Evolutionary conservation across 2,329 filamentous ascomycete species (phyloP), one percentile per base, ranked within the genome.

Genomic region (Epichloe sp.): DNA sequence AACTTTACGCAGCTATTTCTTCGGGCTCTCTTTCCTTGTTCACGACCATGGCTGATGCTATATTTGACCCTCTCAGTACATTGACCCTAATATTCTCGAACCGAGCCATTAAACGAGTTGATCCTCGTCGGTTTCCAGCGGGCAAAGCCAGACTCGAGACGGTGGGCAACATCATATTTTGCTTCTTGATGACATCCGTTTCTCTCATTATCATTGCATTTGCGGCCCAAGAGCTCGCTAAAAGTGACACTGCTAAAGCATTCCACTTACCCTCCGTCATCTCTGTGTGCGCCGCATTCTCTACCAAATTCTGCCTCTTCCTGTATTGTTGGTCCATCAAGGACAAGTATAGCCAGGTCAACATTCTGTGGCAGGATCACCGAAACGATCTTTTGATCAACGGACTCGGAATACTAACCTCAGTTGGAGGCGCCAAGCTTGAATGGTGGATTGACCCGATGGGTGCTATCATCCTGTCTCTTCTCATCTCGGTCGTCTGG

Each of bases 321-420:
- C 60, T 94, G 26, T 97, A 96, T 72, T 97, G 93, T 71, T 97
- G 85, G 81, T 81, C 87, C 4, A 70, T 97, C 60, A 84, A 91
- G 58, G 84, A 96, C 71, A 86, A 88, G 61, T 95, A 97, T 72
- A 88, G 82, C 54, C 90, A 96, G 67, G 82, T 96, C 56, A 80
- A 86, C 52, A 96, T 96, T 63, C 73, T 97, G 14, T 96, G 89
- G 90, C 87, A 95, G 67, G 91, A 97, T 63, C 93, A 98, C 71
- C 84, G 93, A 55, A 98, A 98, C 63, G 93, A 98, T 63, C 75
- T 98, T n/a, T 76, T 95, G 60, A 88, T 98, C 76, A 98, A 97
- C 66, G 88, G 88, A 50, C 88, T 95, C 59, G 89, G 86, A 79
- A 82, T 97, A 56, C 69, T 96, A 50, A 96, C 90, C 1, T 91